Percentiles rank a stretch among this genome's conserved stretches.
Conservation (phyloP, 768 basidiomycete species). For the Leucocoprinus birnbaumii region DNA sequence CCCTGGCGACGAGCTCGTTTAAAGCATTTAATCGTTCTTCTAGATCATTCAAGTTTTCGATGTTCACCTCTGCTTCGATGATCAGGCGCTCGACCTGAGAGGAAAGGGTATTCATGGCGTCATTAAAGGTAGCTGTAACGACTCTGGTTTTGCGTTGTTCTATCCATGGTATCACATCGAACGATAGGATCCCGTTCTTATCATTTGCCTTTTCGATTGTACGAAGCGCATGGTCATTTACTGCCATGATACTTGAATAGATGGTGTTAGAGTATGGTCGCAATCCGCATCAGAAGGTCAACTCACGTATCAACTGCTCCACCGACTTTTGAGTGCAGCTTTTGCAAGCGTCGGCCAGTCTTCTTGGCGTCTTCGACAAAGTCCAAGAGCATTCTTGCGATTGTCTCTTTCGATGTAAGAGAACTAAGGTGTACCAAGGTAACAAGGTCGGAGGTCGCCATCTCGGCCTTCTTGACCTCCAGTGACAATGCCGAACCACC, state of each 20-base stretch:
- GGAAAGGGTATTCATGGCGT: slow-evolving; percentile 62
- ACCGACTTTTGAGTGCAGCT: slow-evolving; percentile 61
- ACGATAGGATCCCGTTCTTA: slow-evolving; percentile 27
- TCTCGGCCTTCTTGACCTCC: slow-evolving; percentile 73
- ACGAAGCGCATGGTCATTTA: slow-evolving; percentile 68
- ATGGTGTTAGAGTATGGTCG: slow-evolving; percentile 5
- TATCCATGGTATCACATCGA: slow-evolving; percentile 33
- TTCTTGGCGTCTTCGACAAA: slow-evolving; percentile 64
- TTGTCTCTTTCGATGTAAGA: slow-evolving; percentile 52
- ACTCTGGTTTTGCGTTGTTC: slow-evolving; percentile 36
- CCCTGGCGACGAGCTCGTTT: slow-evolving; percentile 58
- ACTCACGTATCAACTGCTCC: slow-evolving; percentile 74
- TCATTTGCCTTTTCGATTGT: slow-evolving; percentile 46
- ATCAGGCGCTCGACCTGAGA: slow-evolving; percentile 51
- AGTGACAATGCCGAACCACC: slow-evolving; percentile 60
- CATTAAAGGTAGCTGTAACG: slow-evolving; percentile 50
- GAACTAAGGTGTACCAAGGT: slow-evolving; percentile 62
- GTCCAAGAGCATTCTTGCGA: slow-evolving; percentile 47
- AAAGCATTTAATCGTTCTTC: slow-evolving; percentile 58
- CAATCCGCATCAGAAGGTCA: not conserved
- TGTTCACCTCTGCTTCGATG: slow-evolving; percentile 62
- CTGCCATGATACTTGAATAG: slow-evolving; percentile 57
- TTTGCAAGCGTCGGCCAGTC: slow-evolving; percentile 57
- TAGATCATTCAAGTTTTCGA: slow-evolving; percentile 54
- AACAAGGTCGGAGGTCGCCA: slow-evolving; percentile 69